phyloP scores from a whole-genome alignment of 2,329 filamentous ascomycete species.

The Aspergillus sp. region DNA sequence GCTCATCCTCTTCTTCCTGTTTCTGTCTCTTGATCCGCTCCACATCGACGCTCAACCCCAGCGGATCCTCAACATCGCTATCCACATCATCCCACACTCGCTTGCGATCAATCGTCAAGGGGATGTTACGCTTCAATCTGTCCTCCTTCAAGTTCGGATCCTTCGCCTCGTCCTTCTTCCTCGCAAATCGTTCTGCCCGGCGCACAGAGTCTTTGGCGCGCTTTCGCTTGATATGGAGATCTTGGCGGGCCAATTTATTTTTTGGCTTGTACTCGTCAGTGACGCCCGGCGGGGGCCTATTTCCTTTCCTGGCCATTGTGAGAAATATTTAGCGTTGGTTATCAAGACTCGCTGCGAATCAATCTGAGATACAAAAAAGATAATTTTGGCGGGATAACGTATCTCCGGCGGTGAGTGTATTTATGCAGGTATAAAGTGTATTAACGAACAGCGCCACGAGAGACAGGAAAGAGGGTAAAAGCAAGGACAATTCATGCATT shows the following conservation, averaged over 20 bases:
- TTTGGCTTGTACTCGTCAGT: conserved; percentile 50
- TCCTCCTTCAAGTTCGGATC: conserved; percentile 68
- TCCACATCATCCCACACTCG: conserved; percentile 80
- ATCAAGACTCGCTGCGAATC: conserved; percentile 1
- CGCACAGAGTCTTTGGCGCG: conserved; percentile 65
- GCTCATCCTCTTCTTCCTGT: conserved; percentile 38
- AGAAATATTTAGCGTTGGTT: conserved; percentile 3
- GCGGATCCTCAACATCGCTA: conserved; percentile 40
- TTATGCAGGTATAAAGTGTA: not conserved
- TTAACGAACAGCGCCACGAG: not conserved
- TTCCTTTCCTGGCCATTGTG: conserved; percentile 26
- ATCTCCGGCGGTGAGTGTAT: conserved; percentile 12
- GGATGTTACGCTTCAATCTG: conserved; percentile 70
- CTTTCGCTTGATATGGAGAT: conserved; percentile 74
- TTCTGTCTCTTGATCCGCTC: conserved; percentile 44
- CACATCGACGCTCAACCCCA: conserved; percentile 43
- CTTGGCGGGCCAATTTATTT: conserved; percentile 75
- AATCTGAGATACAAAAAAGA: conserved; percentile 13
- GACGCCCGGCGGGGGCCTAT: conserved; percentile 39
- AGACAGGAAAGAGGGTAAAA: conserved; percentile 6
- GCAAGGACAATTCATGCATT: not conserved
- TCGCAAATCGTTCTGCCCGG: conserved; percentile 67
- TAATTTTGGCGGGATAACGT: conserved; percentile 23
- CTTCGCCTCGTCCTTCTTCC: conserved; percentile 78
- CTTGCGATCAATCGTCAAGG: conserved; percentile 77